A percentile compares a stretch with the other conserved stretches of the same genome.
Conservation (phyloP, 257 asterid species). For the Eucommia ulmoides region DNA sequence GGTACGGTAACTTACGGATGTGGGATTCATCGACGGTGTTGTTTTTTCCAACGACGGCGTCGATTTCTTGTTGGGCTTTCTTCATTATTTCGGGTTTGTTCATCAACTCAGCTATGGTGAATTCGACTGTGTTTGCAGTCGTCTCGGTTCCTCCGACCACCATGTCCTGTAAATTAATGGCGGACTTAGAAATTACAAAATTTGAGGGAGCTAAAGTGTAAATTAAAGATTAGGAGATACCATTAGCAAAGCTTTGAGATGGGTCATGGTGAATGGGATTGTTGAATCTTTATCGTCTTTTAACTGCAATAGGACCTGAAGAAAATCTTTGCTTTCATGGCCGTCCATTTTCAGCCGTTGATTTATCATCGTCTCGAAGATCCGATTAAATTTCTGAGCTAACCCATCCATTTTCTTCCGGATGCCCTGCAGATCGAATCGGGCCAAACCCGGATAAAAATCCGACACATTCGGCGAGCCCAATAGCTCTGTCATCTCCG, state of each 20-base stretch:
- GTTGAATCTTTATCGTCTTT: not conserved
- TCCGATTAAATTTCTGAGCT: not conserved
- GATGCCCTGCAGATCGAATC: conserved; percentile 1
- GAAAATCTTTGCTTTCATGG: not conserved
- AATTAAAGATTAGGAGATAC: not conserved
- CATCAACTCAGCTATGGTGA: not conserved
- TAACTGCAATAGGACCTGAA: not conserved
- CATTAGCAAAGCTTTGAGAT: not conserved
- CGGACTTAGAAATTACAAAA: not conserved
- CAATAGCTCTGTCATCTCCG: not conserved
- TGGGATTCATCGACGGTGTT: not conserved
- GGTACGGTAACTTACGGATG: not conserved
- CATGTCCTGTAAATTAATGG: not conserved
- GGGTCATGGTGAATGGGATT: not conserved
- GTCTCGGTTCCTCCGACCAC: not conserved
- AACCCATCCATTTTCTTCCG: not conserved
- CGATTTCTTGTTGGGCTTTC: not conserved
- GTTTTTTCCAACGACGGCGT: not conserved
- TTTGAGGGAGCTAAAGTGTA: not conserved
- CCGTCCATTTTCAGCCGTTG: not conserved
- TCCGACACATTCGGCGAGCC: not conserved
- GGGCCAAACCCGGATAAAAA: not conserved
- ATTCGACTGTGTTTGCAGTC: not conserved
- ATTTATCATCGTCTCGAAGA: not conserved
- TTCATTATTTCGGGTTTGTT: not conserved